A percentile compares a stretch with the other conserved stretches of the same genome.
These are phyloP conservation scores for Lepidium sativum DNA, from an alignment of 345 rosid species.

Conservation along the genomic window DNA sequence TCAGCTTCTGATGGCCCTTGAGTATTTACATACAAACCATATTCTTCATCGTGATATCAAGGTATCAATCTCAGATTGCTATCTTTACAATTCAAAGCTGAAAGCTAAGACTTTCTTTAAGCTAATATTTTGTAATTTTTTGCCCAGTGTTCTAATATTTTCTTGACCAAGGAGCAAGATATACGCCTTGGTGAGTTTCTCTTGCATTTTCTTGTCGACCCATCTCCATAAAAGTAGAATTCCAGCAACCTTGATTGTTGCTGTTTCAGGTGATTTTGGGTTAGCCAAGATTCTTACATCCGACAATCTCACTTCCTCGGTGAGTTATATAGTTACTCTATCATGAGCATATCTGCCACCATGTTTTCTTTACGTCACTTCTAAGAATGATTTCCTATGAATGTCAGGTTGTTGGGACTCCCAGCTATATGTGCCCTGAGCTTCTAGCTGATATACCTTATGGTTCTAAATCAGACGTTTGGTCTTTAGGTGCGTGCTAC, in stretches of 20 bases:
- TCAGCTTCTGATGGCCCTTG: conserved; percentile 87
- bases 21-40: conserved; percentile 74
- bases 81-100: neutral
- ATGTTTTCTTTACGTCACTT: neutral
- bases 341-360: neutral
- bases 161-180: conserved; percentile 71
- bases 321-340: conserved; percentile 28
- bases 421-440: conserved; percentile 97
- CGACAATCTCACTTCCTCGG: conserved; percentile 84
- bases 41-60: conserved; percentile 96
- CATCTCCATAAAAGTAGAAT: conserved; percentile 1
- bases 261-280: conserved; percentile 79
- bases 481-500: conserved; percentile 65
- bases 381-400: neutral
- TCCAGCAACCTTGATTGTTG: neutral
- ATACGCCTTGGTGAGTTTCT: conserved; percentile 69
- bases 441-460: conserved; percentile 95
- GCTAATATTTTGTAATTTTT: neutral
- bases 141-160: conserved; percentile 78
- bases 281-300: conserved; percentile 86
- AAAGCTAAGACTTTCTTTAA: neutral
- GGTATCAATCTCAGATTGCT: conserved; percentile 31
- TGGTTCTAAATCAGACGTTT: conserved; percentile 82
- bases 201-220: neutral
- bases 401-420: conserved; percentile 86